These are phyloP conservation scores for Cerioporus squamosus DNA, from an alignment of 1,284 basidiomycete genomes.

Conservation along the genomic window DNA sequence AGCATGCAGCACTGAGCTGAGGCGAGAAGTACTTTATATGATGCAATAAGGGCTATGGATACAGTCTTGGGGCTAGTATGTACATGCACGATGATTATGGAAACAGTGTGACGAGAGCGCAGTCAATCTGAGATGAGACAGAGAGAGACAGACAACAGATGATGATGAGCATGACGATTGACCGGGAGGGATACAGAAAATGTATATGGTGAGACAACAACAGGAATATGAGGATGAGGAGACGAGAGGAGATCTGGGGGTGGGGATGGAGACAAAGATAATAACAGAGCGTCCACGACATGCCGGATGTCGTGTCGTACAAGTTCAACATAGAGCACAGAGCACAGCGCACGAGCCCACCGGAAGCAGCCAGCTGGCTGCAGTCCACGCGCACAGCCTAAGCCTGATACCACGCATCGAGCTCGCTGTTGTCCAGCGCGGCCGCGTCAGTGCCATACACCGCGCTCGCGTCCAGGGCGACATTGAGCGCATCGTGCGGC, in stretches of 20 bases:
- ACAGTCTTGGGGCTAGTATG: conserved; percentile 12
- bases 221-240: neutral
- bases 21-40: neutral
- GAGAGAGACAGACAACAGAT: neutral
- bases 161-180: neutral
- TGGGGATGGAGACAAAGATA: too few species aligned
- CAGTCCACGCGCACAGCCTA: too few species aligned
- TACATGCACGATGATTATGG: conserved; percentile 15
- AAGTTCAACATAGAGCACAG: neutral
- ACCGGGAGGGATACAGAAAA: conserved; percentile 3
- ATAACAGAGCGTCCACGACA: conserved; percentile 4
- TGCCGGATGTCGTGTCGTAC: conserved; percentile 2
- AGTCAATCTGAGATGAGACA: too few species aligned
- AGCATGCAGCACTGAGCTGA: neutral
- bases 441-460: neutral
- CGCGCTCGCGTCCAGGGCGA: neutral
- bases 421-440: too few species aligned
- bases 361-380: too few species aligned
- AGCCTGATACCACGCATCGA: neutral
- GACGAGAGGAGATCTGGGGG: neutral
- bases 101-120: conserved; percentile 1
- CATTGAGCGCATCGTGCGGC: neutral
- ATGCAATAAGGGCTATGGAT: conserved; percentile 13
- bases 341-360: neutral
- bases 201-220: neutral